Evolutionary conservation across 2,329 filamentous ascomycete genomes (phyloP).

Genomic region (Fusarium sp.): DNA sequence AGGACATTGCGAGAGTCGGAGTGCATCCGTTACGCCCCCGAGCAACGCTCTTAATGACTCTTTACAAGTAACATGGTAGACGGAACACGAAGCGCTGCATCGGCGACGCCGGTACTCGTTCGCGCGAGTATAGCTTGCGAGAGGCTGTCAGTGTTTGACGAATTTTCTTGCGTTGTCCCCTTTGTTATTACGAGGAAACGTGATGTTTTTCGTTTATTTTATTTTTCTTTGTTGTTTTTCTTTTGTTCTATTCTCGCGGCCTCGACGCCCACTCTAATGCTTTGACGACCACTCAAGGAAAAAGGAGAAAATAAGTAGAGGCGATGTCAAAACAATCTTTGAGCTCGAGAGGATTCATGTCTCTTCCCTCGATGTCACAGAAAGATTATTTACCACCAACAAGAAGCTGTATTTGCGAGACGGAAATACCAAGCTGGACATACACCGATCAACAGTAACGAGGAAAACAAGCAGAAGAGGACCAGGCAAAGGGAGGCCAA

Average conservation of each 20-base stretch:
- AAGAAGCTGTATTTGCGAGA: slow-evolving; percentile 18
- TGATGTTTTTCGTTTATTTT: slow-evolving; percentile 39
- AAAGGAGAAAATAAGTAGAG: slow-evolving; percentile 23
- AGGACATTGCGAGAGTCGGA: slow-evolving; percentile 20
- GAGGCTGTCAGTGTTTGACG: slow-evolving; percentile 34
- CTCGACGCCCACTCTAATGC: slow-evolving; percentile 39
- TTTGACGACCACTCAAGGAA: slow-evolving; percentile 39
- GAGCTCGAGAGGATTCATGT: slow-evolving; percentile 37
- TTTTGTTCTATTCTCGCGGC: slow-evolving; percentile 35
- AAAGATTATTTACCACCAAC: slow-evolving; percentile 2
- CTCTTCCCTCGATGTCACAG: slow-evolving; percentile 30
- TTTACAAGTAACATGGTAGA: slow-evolving; percentile 46
- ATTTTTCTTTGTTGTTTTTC: slow-evolving; percentile 25
- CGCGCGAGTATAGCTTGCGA: slow-evolving; percentile 41
- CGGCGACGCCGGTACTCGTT: slow-evolving; percentile 42
- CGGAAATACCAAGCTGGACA: slow-evolving; percentile 32
- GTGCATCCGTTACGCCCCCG: slow-evolving; percentile 26
- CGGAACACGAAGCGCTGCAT: slow-evolving; percentile 42
- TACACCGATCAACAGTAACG: slow-evolving; percentile 32
- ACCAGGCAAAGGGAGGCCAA: slow-evolving; percentile 10
- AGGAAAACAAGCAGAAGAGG: slow-evolving; percentile 26
- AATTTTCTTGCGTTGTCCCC: slow-evolving; percentile 44
- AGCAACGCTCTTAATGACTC: slow-evolving; percentile 44
- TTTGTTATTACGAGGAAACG: slow-evolving; percentile 46
- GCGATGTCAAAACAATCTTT: slow-evolving; percentile 4